Base-by-base conservation (phyloP, 164 flowering plant genomes). In the Liquidambar formosana region DNA sequence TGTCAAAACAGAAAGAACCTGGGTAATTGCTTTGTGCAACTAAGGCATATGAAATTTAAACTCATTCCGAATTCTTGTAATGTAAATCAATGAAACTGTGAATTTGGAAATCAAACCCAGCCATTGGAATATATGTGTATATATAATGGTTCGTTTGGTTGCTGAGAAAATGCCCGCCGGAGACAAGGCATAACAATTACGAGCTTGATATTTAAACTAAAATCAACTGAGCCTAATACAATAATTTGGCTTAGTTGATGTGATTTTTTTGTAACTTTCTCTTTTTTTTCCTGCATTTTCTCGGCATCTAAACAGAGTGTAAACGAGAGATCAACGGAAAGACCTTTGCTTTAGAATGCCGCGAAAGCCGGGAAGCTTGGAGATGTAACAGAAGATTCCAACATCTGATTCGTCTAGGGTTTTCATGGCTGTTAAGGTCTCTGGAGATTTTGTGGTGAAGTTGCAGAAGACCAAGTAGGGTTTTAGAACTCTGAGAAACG, bases 291-390 rank as follows among this genome's bases (percentile, higher is more conserved):
- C 63, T n/a, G n/a, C 14, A 25, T 10, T 26, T 53, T 33, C 58
- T 53, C 41, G 23, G 21, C 19, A 10, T 10, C 10, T 10, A 66
- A 68, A 41, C 33, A 28, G 54, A 13, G 16, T 21, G 44, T 8
- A 44, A 5, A 27, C 56, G n/a, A n/a, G 19, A 5, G 26, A 19
- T 15, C n/a, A 54, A 46, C 23, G 0, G 5, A 66, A 43, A 46
- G 28, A 89, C 95, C 97, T 88, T 75, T 95, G 99, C 71, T 93
- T 95, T 46, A 94, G 83, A 28, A 94, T 78, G 77, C 97, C 99
- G 19, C 90, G 88, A 67, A 92, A 92, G 4, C 97, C 97, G 48
- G 97, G 96, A 63, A 87, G 89, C 38, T 79, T 71, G 23, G 97
- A 89, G 68, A 91, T 80, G 84, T 80, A 91, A 73, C 91, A 87